These are phyloP conservation scores for Diaporthe longicolla DNA, from an alignment of 2,329 filamentous ascomycete genomes.

Conservation along the genomic window DNA sequence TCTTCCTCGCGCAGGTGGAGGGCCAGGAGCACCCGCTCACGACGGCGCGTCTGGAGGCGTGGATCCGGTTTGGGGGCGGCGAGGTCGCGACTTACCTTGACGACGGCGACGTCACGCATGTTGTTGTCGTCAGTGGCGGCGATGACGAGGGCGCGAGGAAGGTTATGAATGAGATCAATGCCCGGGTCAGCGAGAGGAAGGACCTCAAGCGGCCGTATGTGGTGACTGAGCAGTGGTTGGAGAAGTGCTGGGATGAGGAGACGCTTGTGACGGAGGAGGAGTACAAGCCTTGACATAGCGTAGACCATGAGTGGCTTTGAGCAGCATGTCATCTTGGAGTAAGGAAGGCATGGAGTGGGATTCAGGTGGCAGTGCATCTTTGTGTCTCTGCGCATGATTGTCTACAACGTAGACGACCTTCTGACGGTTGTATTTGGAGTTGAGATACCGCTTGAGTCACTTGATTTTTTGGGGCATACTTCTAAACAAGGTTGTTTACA, in stretches of 20 bases:
- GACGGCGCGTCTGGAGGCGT: constrained; percentile 65
- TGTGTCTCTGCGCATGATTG: background rate
- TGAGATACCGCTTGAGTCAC: constrained; percentile 18
- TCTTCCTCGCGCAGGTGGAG: constrained; percentile 56
- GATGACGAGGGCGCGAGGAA: constrained; percentile 57
- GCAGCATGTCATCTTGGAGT: too few relatives aligned
- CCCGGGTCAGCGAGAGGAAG: constrained; percentile 59
- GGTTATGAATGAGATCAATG: constrained; percentile 60
- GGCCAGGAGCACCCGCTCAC: constrained; percentile 50
- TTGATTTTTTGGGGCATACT: background rate
- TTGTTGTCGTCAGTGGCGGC: constrained; percentile 69
- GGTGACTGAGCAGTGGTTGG: constrained; percentile 80
- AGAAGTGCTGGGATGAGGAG: constrained; percentile 83
- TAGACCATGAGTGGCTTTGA: background rate
- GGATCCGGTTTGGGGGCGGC: constrained; percentile 80
- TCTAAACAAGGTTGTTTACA: background rate
- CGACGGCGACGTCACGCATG: constrained; percentile 76
- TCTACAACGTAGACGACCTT: background rate
- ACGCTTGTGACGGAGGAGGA: constrained; percentile 86
- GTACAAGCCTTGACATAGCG: constrained; percentile 52
- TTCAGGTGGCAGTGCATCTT: background rate
- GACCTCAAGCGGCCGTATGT: constrained; percentile 72
- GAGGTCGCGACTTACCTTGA: constrained; percentile 64
- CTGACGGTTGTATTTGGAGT: background rate
- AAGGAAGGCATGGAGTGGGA: background rate